Percentiles rank a stretch among this genome's conserved stretches.
Evolutionary conservation across 805 yeast species (phyloP).

Genomic region (Lachancea thermotolerans): DNA sequence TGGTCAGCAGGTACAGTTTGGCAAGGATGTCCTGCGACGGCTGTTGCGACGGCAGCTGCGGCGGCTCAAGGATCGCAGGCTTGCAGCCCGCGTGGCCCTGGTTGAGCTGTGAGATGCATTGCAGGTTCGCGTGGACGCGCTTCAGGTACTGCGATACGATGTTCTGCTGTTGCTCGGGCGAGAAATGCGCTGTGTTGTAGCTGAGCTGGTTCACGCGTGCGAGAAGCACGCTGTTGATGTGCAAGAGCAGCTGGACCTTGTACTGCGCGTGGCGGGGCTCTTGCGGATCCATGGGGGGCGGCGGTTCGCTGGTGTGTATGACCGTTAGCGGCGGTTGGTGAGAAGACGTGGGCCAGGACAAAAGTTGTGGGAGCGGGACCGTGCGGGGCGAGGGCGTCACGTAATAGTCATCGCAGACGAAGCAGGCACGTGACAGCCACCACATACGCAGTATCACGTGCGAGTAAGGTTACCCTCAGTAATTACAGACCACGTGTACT

Average conservation of each 20-base stretch:
- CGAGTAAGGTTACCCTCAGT: no score
- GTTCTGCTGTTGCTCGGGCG: constrained; percentile 24
- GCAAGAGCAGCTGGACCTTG: constrained; percentile 30
- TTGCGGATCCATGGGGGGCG: not conserved
- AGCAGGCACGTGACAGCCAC: no score
- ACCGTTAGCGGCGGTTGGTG: no score
- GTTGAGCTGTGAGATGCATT: constrained; percentile 31
- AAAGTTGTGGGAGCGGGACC: no score
- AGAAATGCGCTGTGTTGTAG: constrained; percentile 14
- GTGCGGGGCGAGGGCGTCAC: no score
- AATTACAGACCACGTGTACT: no score
- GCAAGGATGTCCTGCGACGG: constrained; percentile 26
- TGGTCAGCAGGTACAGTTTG: constrained; percentile 27
- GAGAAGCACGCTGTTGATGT: constrained; percentile 28
- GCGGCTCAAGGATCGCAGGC: constrained; percentile 26
- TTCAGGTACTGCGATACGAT: constrained; percentile 27
- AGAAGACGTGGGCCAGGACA: no score
- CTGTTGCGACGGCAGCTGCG: constrained; percentile 16
- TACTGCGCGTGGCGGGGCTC: constrained; percentile 27
- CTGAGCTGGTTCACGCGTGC: constrained; percentile 25
- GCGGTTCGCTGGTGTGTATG: not conserved
- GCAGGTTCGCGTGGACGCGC: constrained; percentile 32
- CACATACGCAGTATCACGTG: no score
- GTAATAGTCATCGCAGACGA: no score
- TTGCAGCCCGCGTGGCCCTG: constrained; percentile 24